Percentiles rank a stretch among this genome's conserved stretches.
phyloP scores from a whole-genome alignment of 106 monocot species.

The Xerophyta viscosa region DNA sequence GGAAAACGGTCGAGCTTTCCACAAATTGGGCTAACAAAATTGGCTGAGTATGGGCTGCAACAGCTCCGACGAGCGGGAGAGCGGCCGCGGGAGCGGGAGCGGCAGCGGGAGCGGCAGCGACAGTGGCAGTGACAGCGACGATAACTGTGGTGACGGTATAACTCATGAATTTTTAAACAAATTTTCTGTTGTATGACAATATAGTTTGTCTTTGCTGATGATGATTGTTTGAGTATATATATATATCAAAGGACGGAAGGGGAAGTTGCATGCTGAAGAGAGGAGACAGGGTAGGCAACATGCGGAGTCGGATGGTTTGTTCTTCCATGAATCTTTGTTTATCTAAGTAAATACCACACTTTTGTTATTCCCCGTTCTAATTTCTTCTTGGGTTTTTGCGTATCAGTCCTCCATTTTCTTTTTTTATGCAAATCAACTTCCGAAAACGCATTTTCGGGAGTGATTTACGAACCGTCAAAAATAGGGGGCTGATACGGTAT shows the following conservation, averaged over 20 bases:
- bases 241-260: slow-evolving; percentile 10
- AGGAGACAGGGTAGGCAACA: slow-evolving; percentile 12
- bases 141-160: not conserved
- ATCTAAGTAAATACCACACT: not conserved
- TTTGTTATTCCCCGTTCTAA: no score
- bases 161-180: not conserved
- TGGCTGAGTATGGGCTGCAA: slow-evolving; percentile 59
- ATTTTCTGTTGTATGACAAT: no score
- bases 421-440: no score
- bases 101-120: slow-evolving; percentile 14
- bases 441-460: no score
- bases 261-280: slow-evolving; percentile 14
- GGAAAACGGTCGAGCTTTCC: no score
- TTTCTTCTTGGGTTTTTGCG: no score
- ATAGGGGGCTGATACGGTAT: no score
- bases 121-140: slow-evolving; percentile 24
- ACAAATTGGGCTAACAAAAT: slow-evolving; percentile 57
- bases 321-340: not conserved
- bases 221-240: not conserved
- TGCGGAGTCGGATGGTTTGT: slow-evolving; percentile 20
- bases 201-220: no score
- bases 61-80: slow-evolving; percentile 58
- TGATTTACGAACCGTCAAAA: no score
- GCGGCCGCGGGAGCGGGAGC: slow-evolving; percentile 37
- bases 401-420: no score